Conservation (phyloP, 192 early-diverging fungal species). For the Coemansia sp. region DNA sequence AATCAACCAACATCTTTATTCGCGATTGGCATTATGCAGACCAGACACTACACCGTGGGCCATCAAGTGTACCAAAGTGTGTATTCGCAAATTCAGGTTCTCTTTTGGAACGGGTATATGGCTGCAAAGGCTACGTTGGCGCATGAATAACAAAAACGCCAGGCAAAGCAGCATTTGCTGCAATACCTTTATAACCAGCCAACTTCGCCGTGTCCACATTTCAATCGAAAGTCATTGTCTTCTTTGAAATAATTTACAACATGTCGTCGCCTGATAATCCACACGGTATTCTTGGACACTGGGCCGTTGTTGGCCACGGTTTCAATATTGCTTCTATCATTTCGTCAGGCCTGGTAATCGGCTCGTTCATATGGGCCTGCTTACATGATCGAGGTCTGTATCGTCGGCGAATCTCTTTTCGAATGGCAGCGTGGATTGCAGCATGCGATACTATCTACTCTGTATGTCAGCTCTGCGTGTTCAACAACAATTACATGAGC, state of each 20-base stretch:
- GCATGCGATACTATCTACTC: constrained; percentile 43
- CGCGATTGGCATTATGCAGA: neutral
- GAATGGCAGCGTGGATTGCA: constrained; percentile 34
- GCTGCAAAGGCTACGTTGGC: neutral
- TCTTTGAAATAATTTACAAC: neutral
- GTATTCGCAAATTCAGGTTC: neutral
- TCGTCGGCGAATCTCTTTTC: constrained; percentile 18
- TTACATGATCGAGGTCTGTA: constrained; percentile 1
- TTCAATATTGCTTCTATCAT: constrained; percentile 40
- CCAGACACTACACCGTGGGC: neutral
- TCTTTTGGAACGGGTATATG: neutral
- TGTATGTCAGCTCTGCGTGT: constrained; percentile 34
- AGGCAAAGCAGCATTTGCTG: too few relatives aligned
- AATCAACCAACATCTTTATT: neutral
- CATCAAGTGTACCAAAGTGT: neutral
- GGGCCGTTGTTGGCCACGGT: constrained; percentile 44
- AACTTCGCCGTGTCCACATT: too few relatives aligned
- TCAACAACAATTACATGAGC: constrained; percentile 37
- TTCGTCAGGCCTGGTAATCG: constrained; percentile 29
- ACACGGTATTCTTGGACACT: constrained; percentile 39
- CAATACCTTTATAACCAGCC: too few relatives aligned
- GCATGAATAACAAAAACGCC: too few relatives aligned
- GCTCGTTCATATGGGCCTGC: constrained; percentile 11
- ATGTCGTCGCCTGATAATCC: constrained; percentile 14
- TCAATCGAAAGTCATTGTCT: neutral